Conservation (phyloP, 176 grass and related monocot species). For the Cenchrus purpureus region DNA sequence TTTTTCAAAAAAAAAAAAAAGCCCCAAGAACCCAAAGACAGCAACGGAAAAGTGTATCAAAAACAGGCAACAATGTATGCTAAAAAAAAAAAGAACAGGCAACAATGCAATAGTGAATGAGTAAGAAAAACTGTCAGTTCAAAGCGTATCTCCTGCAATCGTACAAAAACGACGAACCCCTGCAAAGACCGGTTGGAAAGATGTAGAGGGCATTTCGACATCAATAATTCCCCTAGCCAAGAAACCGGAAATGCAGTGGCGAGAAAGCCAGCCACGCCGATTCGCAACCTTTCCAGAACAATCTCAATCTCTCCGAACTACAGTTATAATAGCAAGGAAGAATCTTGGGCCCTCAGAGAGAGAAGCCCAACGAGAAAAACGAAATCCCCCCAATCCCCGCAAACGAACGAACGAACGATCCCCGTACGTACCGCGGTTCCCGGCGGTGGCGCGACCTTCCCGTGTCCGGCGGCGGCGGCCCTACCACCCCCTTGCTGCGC, state of each 20-base stretch:
- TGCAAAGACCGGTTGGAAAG: not conserved
- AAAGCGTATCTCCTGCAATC: not conserved
- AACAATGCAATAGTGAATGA: not conserved
- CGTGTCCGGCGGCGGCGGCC: not conserved
- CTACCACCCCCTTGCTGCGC: not conserved
- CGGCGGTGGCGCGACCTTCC: slow-evolving; percentile 34
- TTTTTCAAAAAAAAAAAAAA: not conserved
- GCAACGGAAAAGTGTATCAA: not conserved
- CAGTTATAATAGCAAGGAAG: not conserved
- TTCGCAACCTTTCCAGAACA: not conserved
- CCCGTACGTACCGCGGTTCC: slow-evolving; percentile 45
- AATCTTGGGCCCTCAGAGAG: not conserved
- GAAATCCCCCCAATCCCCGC: not conserved
- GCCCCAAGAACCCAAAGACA: not conserved
- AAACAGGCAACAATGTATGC: not conserved
- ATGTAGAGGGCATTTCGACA: not conserved
- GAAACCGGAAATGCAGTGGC: not conserved
- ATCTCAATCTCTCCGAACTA: too few species aligned
- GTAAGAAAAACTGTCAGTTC: not conserved
- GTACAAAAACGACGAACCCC: not conserved
- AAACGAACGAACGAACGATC: not conserved
- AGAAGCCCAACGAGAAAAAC: not conserved
- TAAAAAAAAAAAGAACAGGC: too few species aligned
- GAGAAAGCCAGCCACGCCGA: slow-evolving; percentile 1
- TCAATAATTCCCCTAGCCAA: not conserved